Evolutionary conservation across 768 basidiomycete species (phyloP).

Genomic region (Coprinellus micaceus): DNA sequence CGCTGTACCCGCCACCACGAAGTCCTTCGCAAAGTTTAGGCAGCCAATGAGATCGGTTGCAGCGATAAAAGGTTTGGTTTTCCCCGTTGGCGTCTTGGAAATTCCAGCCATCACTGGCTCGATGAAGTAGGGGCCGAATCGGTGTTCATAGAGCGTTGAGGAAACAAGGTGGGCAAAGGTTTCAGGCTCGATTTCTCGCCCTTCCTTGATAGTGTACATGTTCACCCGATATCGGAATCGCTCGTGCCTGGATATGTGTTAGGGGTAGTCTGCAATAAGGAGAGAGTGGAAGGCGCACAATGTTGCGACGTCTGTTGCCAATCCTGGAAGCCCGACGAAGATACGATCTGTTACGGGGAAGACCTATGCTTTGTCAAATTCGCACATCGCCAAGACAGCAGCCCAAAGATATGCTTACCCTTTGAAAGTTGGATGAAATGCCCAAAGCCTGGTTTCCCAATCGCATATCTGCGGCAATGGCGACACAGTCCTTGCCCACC

Average conservation of each 20-base stretch:
- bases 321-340: constrained; percentile 86
- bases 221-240: constrained; percentile 91
- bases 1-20: constrained; percentile 93
- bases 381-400: background rate
- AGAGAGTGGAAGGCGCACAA: constrained; percentile 43
- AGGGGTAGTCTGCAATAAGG: constrained; percentile 5
- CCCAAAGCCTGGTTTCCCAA: constrained; percentile 85
- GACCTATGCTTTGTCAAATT: constrained; percentile 50
- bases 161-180: constrained; percentile 95
- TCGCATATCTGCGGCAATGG: constrained; percentile 93
- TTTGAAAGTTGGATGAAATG: constrained; percentile 90
- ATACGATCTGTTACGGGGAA: constrained; percentile 92
- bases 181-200: constrained; percentile 92
- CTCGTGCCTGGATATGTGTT: constrained; percentile 62
- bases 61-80: constrained; percentile 88
- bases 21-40: constrained; percentile 92
- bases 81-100: constrained; percentile 66
- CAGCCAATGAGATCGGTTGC: constrained; percentile 93
- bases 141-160: constrained; percentile 90
- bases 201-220: constrained; percentile 99
- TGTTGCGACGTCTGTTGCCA: constrained; percentile 91
- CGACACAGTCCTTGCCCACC: constrained; percentile 98
- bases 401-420: constrained; percentile 48
- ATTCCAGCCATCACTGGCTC: constrained; percentile 96
- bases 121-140: constrained; percentile 95